A percentile compares a stretch with the other conserved stretches of the same genome.
Evolutionary conservation across 352 stramenopile species (phyloP).

Genomic region (Globisporangium recalcitrans): DNA sequence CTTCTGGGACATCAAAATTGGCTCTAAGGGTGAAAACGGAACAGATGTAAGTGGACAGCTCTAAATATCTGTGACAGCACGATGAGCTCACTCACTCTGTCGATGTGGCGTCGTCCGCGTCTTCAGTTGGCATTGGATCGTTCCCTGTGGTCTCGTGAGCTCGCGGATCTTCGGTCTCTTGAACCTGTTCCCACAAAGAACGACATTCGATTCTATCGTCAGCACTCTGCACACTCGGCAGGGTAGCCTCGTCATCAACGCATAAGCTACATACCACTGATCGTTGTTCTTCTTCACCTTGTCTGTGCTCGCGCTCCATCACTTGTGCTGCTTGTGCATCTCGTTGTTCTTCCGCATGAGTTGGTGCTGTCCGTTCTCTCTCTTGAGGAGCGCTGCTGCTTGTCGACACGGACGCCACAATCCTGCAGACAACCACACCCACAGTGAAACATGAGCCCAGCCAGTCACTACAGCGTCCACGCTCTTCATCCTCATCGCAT

Average conservation of each 20-base stretch:
- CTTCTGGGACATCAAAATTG: slow-evolving; percentile 28
- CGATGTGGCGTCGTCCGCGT: neutral
- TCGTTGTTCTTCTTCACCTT: slow-evolving; percentile 13
- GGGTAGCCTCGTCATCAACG: neutral
- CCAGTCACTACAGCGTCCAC: neutral
- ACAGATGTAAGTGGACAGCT: neutral
- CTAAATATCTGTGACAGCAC: no score
- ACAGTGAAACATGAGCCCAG: neutral
- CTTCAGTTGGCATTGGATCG: neutral
- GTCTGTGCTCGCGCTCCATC: neutral
- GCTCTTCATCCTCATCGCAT: neutral
- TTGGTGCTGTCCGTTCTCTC: neutral
- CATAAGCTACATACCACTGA: neutral
- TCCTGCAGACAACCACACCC: slow-evolving; percentile 21
- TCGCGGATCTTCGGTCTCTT: no score
- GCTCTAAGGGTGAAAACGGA: neutral
- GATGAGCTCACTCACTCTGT: slow-evolving; percentile 5
- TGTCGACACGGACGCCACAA: slow-evolving; percentile 33
- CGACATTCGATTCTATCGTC: no score
- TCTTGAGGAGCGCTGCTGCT: slow-evolving; percentile 4
- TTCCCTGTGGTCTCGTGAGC: neutral
- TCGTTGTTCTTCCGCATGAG: neutral
- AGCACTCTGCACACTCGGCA: neutral
- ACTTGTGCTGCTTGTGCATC: neutral
- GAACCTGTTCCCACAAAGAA: no score